A percentile compares a stretch with the other conserved stretches of the same genome.
phyloP scores from a whole-genome alignment of 169 alveolate genomes.

The Amoebophrya sp. region DNA sequence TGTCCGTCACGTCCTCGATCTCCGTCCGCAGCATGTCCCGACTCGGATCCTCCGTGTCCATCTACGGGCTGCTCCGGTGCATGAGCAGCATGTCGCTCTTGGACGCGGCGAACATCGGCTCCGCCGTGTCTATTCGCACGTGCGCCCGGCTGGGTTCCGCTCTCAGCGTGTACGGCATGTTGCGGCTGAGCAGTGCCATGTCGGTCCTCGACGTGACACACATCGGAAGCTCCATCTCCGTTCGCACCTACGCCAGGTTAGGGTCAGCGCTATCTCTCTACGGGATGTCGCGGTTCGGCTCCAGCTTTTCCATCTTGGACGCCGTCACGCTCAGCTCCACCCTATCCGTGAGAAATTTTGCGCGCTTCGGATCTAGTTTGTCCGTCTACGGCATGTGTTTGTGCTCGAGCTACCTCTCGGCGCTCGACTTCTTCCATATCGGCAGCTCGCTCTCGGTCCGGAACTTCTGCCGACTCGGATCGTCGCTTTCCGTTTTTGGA shows the following conservation, averaged over 20 bases:
- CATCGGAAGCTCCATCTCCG: neutral
- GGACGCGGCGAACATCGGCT: neutral
- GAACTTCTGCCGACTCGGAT: conserved; percentile 31
- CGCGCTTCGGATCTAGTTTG: conserved; percentile 34
- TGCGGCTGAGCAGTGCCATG: neutral
- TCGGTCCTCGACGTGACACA: neutral
- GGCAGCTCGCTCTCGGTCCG: conserved; percentile 34
- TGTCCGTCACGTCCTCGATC: neutral
- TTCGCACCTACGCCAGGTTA: neutral
- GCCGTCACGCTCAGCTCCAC: neutral
- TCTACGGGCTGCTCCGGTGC: neutral
- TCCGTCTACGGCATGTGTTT: conserved; percentile 30
- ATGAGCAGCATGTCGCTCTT: neutral
- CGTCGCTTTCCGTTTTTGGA: neutral
- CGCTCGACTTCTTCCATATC: conserved; percentile 36
- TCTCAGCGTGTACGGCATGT: neutral
- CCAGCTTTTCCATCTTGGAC: neutral
- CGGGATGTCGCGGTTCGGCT: neutral
- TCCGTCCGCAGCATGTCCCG: neutral
- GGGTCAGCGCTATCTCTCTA: neutral
- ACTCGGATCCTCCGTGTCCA: neutral
- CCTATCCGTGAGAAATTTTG: conserved; percentile 16
- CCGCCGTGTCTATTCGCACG: neutral
- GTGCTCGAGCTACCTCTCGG: neutral
- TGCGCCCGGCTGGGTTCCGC: conserved; percentile 14